Conservation (phyloP, 495 filamentous ascomycete genomes). For the Aspergillus egyptiacus region DNA sequence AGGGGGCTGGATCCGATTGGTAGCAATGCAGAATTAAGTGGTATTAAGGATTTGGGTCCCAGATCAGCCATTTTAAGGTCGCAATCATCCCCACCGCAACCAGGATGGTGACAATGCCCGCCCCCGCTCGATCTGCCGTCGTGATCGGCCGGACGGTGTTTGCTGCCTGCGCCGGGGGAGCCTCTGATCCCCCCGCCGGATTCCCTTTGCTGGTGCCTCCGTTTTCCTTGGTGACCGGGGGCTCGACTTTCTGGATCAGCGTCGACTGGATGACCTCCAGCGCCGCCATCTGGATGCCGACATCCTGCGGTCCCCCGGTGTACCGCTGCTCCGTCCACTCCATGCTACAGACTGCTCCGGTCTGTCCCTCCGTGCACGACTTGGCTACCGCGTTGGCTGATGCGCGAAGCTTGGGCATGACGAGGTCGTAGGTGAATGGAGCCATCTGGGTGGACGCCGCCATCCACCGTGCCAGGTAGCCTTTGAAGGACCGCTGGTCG, state of each 20-base stretch:
- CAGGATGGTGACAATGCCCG: constrained; percentile 30
- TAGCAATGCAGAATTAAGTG: background rate
- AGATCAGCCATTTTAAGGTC: constrained; percentile 29
- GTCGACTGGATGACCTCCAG: constrained; percentile 63
- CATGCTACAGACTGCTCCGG: constrained; percentile 54
- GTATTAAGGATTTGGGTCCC: constrained; percentile 14
- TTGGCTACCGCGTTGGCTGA: constrained; percentile 64
- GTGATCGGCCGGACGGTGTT: constrained; percentile 18
- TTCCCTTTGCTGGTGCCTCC: constrained; percentile 75
- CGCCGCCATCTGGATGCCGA: constrained; percentile 69
- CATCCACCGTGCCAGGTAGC: constrained; percentile 79
- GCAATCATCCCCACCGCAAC: constrained; percentile 26
- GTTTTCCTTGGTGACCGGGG: constrained; percentile 56
- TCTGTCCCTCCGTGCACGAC: constrained; percentile 57
- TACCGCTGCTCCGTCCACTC: constrained; percentile 51
- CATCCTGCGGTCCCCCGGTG: constrained; percentile 46
- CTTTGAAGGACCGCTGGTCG: constrained; percentile 81
- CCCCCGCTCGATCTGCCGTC: constrained; percentile 28
- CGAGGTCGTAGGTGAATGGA: constrained; percentile 53
- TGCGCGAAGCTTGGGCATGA: constrained; percentile 60
- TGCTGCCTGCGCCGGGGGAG: constrained; percentile 11
- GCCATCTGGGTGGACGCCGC: constrained; percentile 63
- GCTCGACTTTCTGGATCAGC: constrained; percentile 38
- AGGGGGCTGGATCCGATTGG: background rate
- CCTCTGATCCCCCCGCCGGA: constrained; percentile 51